A percentile compares a stretch with the other conserved stretches of the same genome.
These are phyloP conservation scores for Pecoramyces ruminantium DNA, from an alignment of 192 early-diverging fungal genomes.

Conservation along the genomic window DNA sequence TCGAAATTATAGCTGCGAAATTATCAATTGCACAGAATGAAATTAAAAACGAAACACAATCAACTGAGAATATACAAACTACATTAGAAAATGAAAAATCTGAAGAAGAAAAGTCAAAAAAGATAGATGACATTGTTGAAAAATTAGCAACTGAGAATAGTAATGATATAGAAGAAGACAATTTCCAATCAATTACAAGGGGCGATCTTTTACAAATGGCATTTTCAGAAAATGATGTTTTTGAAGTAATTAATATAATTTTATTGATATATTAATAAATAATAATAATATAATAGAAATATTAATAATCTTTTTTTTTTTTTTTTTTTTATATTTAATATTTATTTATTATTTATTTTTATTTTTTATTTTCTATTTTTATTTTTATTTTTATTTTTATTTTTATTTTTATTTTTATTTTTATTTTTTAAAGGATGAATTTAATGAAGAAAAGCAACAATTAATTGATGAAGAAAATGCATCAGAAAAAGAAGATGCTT, in stretches of 20 bases:
- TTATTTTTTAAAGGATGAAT: conserved; percentile 28
- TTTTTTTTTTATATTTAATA: no score
- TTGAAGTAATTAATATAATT: conserved; percentile 17
- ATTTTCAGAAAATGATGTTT: conserved; percentile 86
- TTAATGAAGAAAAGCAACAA: conserved; percentile 67
- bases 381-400: no score
- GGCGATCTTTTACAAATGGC: conserved; percentile 78
- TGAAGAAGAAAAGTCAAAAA: conserved; percentile 17
- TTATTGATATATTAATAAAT: no score
- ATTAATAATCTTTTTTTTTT: no score
- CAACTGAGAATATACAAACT: conserved; percentile 45
- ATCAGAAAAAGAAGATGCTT: conserved; percentile 57
- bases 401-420: no score
- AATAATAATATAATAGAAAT: no score
- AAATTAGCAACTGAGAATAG: conserved; percentile 32
- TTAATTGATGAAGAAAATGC: conserved; percentile 46
- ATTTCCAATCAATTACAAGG: conserved; percentile 28
- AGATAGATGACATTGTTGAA: conserved; percentile 39
- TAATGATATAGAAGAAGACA: conserved; percentile 27
- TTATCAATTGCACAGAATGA: conserved; percentile 6
- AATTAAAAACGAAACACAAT: conserved; percentile 35
- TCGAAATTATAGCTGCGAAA: neutral
- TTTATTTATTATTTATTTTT: no score
- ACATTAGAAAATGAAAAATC: conserved; percentile 17
- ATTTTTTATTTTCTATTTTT: no score